Evolutionary conservation across 371 early-diverging fungal genomes (phyloP).

Genomic region (Catenaria anguillulae): DNA sequence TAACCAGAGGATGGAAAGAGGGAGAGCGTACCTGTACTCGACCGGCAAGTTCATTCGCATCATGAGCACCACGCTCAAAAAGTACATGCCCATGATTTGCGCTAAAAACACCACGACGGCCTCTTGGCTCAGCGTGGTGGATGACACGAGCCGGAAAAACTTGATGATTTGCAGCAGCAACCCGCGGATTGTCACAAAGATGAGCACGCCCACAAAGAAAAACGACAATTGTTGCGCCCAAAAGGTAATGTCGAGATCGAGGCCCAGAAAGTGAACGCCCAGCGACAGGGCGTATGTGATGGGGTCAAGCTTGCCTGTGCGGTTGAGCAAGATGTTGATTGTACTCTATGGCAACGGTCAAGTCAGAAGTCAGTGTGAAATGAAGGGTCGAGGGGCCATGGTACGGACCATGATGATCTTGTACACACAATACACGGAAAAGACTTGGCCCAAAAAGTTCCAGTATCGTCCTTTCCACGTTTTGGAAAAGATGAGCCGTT

Average conservation of each 20-base stretch:
- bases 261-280: constrained; percentile 44
- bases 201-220: constrained; percentile 74
- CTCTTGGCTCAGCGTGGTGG: constrained; percentile 38
- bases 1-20: not conserved
- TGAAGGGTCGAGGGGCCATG: not conserved
- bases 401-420: constrained; percentile 54
- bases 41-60: constrained; percentile 73
- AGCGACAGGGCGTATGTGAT: constrained; percentile 62
- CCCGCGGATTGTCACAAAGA: constrained; percentile 69
- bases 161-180: constrained; percentile 65
- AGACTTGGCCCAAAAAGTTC: constrained; percentile 58
- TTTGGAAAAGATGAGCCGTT: constrained; percentile 40
- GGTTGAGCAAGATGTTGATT: constrained; percentile 58
- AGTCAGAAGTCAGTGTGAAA: not conserved
- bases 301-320: constrained; percentile 65
- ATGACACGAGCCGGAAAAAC: constrained; percentile 48
- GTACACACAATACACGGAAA: constrained; percentile 77
- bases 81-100: constrained; percentile 85
- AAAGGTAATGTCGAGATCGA: constrained; percentile 51
- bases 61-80: constrained; percentile 72
- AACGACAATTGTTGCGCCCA: constrained; percentile 89
- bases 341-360: constrained; percentile 35
- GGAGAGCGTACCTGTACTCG: constrained; percentile 45
- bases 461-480: constrained; percentile 63
- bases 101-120: constrained; percentile 62